Evolutionary conservation across 192 early-diverging fungal genomes (phyloP).

Genomic region (Rhizoclosmatium globosum): DNA sequence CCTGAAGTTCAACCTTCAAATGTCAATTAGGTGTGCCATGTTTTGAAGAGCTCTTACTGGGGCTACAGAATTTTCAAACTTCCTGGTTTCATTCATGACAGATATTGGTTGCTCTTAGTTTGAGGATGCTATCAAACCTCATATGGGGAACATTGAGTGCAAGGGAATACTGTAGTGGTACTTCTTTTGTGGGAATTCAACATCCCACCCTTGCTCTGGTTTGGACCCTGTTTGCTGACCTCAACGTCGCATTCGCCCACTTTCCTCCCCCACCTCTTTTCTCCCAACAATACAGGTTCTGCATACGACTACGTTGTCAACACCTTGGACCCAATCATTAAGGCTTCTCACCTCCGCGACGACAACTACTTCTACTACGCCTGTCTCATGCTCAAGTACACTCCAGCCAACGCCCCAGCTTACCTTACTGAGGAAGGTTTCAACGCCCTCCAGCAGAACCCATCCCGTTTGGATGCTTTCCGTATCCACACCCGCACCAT

Average conservation of each 20-base stretch:
- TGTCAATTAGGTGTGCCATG: slow-evolving; percentile 35
- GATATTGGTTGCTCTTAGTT: neutral
- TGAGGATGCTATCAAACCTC: neutral
- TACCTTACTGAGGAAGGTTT: slow-evolving; percentile 80
- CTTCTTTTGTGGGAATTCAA: slow-evolving; percentile 39
- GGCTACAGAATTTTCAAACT: slow-evolving; percentile 34
- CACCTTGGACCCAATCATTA: slow-evolving; percentile 81
- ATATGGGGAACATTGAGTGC: slow-evolving; percentile 34
- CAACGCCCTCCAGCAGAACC: slow-evolving; percentile 53
- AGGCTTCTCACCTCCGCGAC: slow-evolving; percentile 63
- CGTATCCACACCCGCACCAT: slow-evolving; percentile 86
- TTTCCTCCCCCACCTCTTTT: neutral
- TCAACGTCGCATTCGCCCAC: slow-evolving; percentile 36
- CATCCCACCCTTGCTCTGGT: slow-evolving; percentile 36
- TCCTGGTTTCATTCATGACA: slow-evolving; percentile 35
- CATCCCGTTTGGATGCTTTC: slow-evolving; percentile 67
- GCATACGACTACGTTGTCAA: slow-evolving; percentile 81
- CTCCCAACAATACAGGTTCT: slow-evolving; percentile 51
- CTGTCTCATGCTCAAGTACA: slow-evolving; percentile 76
- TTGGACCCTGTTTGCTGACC: slow-evolving; percentile 33
- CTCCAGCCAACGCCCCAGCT: slow-evolving; percentile 71
- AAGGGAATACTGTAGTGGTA: slow-evolving; percentile 20
- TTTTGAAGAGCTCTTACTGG: slow-evolving; percentile 5
- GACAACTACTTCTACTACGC: slow-evolving; percentile 91
- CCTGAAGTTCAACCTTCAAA: slow-evolving; percentile 28